Evolutionary conservation across 352 stramenopile genomes (phyloP), one percentile per base, ranked within the genome.

Genomic region (Phytopythium oedochilum): DNA sequence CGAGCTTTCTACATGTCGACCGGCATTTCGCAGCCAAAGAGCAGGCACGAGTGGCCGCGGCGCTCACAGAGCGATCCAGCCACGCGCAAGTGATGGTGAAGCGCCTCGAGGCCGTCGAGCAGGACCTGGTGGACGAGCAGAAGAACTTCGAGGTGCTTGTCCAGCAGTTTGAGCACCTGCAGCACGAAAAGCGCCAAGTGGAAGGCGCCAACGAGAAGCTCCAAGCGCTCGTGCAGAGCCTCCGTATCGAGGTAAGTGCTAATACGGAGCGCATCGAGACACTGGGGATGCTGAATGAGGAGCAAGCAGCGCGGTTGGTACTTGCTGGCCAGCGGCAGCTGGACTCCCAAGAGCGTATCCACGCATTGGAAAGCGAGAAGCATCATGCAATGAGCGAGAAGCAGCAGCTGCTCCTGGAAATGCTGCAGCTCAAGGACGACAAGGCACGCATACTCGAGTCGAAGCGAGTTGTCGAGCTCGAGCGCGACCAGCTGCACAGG

Each of bases 51-150:
- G 35, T 75, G 2, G 58, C 77, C 23, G 23, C 40, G 22, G 67
- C 63, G 12, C 43, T 77, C 23, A 45, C 35, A 25, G 43, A 69
- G 26, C 63, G 66, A n/a, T 59, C 71, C 29, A 49, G 40, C 8
- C 66, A 73, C 48, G 67, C 48, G 4, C 53, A 73, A 44, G 53
- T 79, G 1, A 71, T 75, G 34, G 48, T 80, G 2, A 86, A 89
- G 55, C 65, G 79, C 17, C 73, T 92, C 15, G 60, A 53, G 28
- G 75, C 75, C 2, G 79, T 89, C 7, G 78, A 90, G 44, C 59
- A 71, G 29, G 78, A 92, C 23, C 58, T 92, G 2, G 39, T 88
- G 0, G 77, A 89, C 0, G 82, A 92, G 34, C 78, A 92, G 40
- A 73, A 60, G 23, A 88, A 87, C 53, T 92, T 89, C 45, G 67